Evolutionary conservation across 2,329 filamentous ascomycete species (phyloP).

Genomic region (Ambrosiella cleistominuta): DNA sequence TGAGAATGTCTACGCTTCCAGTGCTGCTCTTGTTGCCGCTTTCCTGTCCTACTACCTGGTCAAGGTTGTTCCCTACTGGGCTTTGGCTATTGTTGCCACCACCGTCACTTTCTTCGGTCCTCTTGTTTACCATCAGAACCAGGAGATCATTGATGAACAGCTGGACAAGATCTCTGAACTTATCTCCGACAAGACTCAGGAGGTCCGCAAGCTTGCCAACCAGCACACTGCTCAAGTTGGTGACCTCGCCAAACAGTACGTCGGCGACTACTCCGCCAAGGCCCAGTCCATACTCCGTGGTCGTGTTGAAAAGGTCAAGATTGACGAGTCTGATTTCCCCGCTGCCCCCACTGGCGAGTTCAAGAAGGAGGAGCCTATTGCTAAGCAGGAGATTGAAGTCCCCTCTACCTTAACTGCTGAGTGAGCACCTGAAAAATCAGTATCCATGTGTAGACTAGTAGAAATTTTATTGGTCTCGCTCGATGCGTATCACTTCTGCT

Average conservation of each 20-base stretch:
- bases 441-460: too few species aligned
- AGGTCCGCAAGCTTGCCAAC: constrained; percentile 42
- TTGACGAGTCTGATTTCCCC: constrained; percentile 21
- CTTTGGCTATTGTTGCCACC: constrained; percentile 41
- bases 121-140: constrained; percentile 47
- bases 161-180: constrained; percentile 39
- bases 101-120: constrained; percentile 44
- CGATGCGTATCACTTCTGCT: too few species aligned
- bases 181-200: constrained; percentile 43
- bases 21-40: constrained; percentile 38
- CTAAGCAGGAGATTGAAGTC: constrained; percentile 9
- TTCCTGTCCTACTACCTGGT: constrained; percentile 51
- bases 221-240: constrained; percentile 48
- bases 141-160: constrained; percentile 50
- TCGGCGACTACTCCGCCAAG: constrained; percentile 51
- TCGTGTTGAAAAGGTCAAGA: constrained; percentile 26
- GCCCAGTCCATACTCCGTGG: constrained; percentile 45
- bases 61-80: constrained; percentile 55
- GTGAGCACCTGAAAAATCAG: too few species aligned
- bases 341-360: constrained; percentile 22
- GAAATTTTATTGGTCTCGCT: too few species aligned
- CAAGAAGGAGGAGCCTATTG: constrained; percentile 1
- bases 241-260: constrained; percentile 47
- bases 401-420: constrained; percentile 3
- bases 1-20: constrained; percentile 45